Percentiles rank a stretch among this genome's conserved stretches.
Conservation (phyloP, 2,329 filamentous ascomycete species). For the Helminthosporium solani region DNA sequence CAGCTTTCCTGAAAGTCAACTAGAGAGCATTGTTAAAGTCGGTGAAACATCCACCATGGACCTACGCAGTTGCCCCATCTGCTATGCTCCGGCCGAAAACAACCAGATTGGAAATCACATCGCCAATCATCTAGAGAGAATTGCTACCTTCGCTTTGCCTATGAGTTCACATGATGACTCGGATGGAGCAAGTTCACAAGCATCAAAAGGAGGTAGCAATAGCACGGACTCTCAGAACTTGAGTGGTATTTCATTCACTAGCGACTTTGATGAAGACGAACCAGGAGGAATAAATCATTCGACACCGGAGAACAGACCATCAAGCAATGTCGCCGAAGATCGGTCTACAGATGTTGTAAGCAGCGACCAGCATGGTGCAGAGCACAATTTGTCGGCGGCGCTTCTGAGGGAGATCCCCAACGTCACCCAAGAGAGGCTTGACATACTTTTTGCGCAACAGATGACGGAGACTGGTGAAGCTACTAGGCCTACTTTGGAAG, state of each 20-base stretch:
- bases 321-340: neutral
- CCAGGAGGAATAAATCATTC: neutral
- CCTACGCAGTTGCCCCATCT: slow-evolving; percentile 37
- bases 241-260: slow-evolving; percentile 19
- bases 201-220: slow-evolving; percentile 27
- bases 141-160: slow-evolving; percentile 39
- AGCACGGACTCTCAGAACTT: slow-evolving; percentile 21
- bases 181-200: slow-evolving; percentile 33
- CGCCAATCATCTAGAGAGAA: slow-evolving; percentile 39
- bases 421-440: slow-evolving; percentile 20
- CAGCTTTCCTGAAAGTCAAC: slow-evolving; percentile 30
- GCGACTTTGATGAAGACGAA: slow-evolving; percentile 9
- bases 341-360: neutral
- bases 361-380: neutral
- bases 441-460: slow-evolving; percentile 14
- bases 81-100: slow-evolving; percentile 25
- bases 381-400: slow-evolving; percentile 20
- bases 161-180: slow-evolving; percentile 28
- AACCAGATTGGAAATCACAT: slow-evolving; percentile 37
- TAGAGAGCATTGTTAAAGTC: slow-evolving; percentile 32
- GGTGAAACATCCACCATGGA: slow-evolving; percentile 38
- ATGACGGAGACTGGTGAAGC: slow-evolving; percentile 1
- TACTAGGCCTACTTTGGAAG: neutral
- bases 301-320: neutral
- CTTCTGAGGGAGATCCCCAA: slow-evolving; percentile 29